phyloP scores from a whole-genome alignment of 352 stramenopile genomes.

The Stramenopiles sp. region DNA sequence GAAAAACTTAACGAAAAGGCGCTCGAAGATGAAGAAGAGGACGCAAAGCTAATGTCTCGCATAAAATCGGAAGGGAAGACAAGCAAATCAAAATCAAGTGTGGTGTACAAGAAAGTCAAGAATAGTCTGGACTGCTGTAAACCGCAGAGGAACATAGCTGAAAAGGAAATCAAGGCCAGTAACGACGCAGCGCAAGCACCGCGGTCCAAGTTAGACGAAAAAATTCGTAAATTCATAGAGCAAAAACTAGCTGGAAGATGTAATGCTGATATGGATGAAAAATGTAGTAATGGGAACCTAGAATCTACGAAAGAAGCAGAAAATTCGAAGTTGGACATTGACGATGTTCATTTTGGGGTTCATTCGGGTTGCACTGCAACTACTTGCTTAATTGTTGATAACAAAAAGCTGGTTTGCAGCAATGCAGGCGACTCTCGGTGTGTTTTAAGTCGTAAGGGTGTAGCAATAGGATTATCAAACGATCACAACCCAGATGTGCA shows the following conservation, averaged over 20 bases:
- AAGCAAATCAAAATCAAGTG: background rate
- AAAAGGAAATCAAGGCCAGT: background rate
- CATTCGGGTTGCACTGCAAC: slow-evolving; percentile 53
- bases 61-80: background rate
- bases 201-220: background rate
- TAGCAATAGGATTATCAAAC: slow-evolving; percentile 37
- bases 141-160: too few relatives aligned
- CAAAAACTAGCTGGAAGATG: background rate
- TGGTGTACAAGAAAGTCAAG: too few relatives aligned
- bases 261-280: background rate
- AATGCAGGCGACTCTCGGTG: slow-evolving; percentile 56
- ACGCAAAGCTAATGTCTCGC: background rate
- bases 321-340: slow-evolving; percentile 7
- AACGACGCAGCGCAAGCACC: background rate
- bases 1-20: background rate
- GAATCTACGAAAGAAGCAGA: background rate
- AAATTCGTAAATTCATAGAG: background rate
- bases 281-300: background rate
- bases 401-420: slow-evolving; percentile 39
- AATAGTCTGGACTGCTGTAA: too few relatives aligned
- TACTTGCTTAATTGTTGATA: slow-evolving; percentile 35
- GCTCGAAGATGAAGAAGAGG: background rate
- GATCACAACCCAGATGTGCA: slow-evolving; percentile 36
- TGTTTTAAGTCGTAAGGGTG: slow-evolving; percentile 41
- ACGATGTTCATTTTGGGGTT: slow-evolving; percentile 30